Evolutionary conservation across 1,284 basidiomycete genomes (phyloP).

Genomic region (Leccinum angustisporum): DNA sequence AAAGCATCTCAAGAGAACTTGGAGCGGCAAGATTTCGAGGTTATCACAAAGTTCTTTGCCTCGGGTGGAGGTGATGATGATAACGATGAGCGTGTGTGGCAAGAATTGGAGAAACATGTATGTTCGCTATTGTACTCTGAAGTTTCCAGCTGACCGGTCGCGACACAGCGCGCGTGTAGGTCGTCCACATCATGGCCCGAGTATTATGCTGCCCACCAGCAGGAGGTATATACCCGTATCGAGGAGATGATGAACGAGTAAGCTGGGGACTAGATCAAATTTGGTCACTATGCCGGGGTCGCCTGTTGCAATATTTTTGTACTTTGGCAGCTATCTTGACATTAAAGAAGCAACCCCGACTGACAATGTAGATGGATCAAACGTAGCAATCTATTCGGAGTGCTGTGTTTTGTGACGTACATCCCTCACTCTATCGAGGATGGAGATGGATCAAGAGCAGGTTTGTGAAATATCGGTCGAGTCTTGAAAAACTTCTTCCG

Average conservation of each 20-base stretch:
- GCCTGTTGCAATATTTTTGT: neutral
- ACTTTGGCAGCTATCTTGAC: conserved; percentile 4
- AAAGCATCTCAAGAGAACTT: conserved; percentile 11
- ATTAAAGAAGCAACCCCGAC: neutral
- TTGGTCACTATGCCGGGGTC: neutral
- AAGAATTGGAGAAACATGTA: conserved; percentile 39
- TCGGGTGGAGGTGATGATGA: conserved; percentile 45
- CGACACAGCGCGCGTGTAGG: conserved; percentile 44
- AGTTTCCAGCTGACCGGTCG: conserved; percentile 3
- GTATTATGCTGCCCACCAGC: conserved; percentile 50
- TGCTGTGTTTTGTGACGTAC: conserved; percentile 8
- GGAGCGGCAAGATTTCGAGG: conserved; percentile 43
- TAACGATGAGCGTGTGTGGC: conserved; percentile 51
- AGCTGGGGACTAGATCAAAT: conserved; percentile 7
- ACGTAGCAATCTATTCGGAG: conserved; percentile 17
- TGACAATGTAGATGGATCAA: neutral
- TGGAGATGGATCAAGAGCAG: conserved; percentile 29
- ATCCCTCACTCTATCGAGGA: conserved; percentile 27
- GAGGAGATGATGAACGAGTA: conserved; percentile 33
- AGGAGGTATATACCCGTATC: conserved; percentile 39
- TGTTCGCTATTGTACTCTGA: conserved; percentile 9
- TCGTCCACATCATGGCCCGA: conserved; percentile 52
- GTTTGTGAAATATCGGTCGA: conserved; percentile 36
- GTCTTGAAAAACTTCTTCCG: conserved; percentile 74
- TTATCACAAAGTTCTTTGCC: conserved; percentile 53